These are phyloP conservation scores for Melanomma pulvis-pyrius DNA, from an alignment of 495 filamentous ascomycete species.

Conservation along the genomic window DNA sequence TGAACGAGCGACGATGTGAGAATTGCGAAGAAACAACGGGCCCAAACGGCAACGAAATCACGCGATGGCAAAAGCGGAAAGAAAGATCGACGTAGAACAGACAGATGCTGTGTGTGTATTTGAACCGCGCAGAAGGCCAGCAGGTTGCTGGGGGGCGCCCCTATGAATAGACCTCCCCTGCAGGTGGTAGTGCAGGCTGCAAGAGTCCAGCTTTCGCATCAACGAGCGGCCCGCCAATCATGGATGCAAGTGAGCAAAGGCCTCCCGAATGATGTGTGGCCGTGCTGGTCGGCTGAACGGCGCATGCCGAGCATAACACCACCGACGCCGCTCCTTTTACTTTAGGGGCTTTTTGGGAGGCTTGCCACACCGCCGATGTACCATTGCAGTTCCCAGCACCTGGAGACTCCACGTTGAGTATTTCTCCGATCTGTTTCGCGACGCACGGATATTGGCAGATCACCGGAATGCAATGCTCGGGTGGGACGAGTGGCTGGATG, in stretches of 20 bases:
- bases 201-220: conserved; percentile 4
- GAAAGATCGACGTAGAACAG: background rate
- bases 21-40: background rate
- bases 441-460: no score
- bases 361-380: background rate
- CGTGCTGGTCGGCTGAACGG: conserved; percentile 30
- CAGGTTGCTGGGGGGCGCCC: conserved; percentile 10
- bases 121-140: background rate
- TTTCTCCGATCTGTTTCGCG: no score
- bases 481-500: background rate
- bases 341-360: background rate
- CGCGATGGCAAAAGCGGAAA: conserved; percentile 5
- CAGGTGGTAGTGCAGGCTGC: conserved; percentile 1
- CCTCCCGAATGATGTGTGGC: conserved; percentile 13
- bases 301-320: background rate
- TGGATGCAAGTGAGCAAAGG: background rate
- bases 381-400: background rate
- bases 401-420: background rate
- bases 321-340: background rate
- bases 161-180: conserved; percentile 28
- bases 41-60: background rate
- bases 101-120: conserved; percentile 2
- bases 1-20: conserved; percentile 16
- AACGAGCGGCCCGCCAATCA: conserved; percentile 7
- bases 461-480: background rate